These are phyloP conservation scores for Amorphotheca resinae DNA, from an alignment of 495 filamentous ascomycete species.

Conservation along the genomic window DNA sequence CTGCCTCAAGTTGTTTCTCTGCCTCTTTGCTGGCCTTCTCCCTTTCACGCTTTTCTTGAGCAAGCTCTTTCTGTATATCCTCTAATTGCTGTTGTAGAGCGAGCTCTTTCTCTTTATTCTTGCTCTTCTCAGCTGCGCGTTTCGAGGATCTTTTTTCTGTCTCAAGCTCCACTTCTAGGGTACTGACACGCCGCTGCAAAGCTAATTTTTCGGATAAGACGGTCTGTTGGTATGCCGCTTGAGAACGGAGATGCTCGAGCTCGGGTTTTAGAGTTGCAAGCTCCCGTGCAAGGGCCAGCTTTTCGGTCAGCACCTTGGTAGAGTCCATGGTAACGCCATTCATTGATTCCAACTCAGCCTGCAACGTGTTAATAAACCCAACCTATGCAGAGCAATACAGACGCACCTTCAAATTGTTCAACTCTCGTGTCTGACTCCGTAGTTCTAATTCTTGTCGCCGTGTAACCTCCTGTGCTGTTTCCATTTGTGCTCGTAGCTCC, in stretches of 20 bases:
- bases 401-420: conserved; percentile 54
- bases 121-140: conserved; percentile 28
- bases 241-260: conserved; percentile 61
- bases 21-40: conserved; percentile 16
- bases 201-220: conserved; percentile 62
- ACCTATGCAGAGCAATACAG: neutral
- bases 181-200: conserved; percentile 59
- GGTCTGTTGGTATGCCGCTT: conserved; percentile 51
- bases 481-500: conserved; percentile 44
- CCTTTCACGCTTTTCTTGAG: conserved; percentile 34
- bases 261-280: conserved; percentile 60
- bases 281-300: conserved; percentile 59
- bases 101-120: conserved; percentile 36
- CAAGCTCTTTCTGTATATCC: conserved; percentile 37
- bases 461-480: conserved; percentile 40
- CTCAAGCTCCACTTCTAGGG: conserved; percentile 67
- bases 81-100: conserved; percentile 34
- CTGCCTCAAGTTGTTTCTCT: conserved; percentile 45
- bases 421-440: conserved; percentile 47
- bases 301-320: conserved; percentile 61
- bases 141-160: conserved; percentile 60
- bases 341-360: conserved; percentile 58
- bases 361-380: neutral
- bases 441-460: conserved; percentile 42
- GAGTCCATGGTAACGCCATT: conserved; percentile 50